These are phyloP conservation scores for Penicillium paneum DNA, from an alignment of 2,329 filamentous ascomycete genomes.

Conservation along the genomic window DNA sequence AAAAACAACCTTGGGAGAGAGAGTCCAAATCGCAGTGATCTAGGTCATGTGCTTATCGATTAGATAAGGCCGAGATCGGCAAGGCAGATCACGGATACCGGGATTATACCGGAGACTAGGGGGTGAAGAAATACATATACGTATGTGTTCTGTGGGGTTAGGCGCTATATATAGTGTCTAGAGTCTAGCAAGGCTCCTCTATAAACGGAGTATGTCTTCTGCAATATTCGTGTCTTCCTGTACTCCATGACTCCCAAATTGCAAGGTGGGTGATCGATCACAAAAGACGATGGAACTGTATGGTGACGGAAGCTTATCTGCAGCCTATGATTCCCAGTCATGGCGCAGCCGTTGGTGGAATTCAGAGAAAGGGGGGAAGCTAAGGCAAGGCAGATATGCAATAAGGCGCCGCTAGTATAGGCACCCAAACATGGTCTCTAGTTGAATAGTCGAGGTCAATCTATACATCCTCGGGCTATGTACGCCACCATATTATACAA, in stretches of 20 bases:
- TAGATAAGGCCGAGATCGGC: conserved; percentile 27
- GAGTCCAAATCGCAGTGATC: conserved; percentile 10
- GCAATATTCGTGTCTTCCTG: background rate
- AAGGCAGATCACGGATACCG: conserved; percentile 1
- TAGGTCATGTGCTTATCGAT: conserved; percentile 19
- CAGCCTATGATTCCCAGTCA: conserved; percentile 8
- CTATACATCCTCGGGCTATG: conserved; percentile 3
- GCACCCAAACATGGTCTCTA: conserved; percentile 3
- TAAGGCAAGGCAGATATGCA: conserved; percentile 7
- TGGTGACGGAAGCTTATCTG: conserved; percentile 12
- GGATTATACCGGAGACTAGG: background rate
- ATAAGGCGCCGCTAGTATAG: conserved; percentile 3
- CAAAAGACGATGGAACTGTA: background rate
- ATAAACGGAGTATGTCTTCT: background rate
- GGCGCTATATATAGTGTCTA: background rate
- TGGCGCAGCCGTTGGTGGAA: background rate
- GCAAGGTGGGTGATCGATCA: background rate
- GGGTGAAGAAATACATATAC: background rate
- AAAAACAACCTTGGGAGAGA: conserved; percentile 1
- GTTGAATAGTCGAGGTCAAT: background rate
- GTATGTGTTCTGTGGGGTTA: background rate
- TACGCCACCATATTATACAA: conserved; percentile 9
- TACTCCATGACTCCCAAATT: background rate
- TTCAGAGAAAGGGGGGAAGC: background rate
- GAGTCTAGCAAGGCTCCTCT: background rate